A percentile compares a stretch with the other conserved stretches of the same genome.
phyloP scores from a whole-genome alignment of 805 yeast genomes.

The Brettanomyces custersianus region DNA sequence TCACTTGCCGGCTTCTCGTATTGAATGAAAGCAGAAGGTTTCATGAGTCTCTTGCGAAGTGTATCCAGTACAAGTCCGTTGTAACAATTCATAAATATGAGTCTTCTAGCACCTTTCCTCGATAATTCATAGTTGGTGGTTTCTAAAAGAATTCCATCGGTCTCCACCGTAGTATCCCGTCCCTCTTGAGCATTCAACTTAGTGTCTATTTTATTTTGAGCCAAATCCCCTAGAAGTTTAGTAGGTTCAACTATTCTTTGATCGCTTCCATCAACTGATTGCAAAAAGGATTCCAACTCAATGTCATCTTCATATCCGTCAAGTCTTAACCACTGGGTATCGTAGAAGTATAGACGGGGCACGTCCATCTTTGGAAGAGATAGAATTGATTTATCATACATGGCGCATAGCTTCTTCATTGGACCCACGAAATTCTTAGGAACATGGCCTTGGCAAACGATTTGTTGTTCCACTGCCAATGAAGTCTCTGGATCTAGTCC shows the following conservation, averaged over 20 bases:
- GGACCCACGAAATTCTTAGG: constrained; percentile 31
- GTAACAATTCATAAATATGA: constrained; percentile 14
- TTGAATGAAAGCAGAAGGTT: constrained; percentile 18
- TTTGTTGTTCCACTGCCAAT: constrained; percentile 48
- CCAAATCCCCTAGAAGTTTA: constrained; percentile 2
- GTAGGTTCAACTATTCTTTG: not conserved
- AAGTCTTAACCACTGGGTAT: constrained; percentile 56
- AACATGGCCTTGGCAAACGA: constrained; percentile 53
- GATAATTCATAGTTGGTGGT: constrained; percentile 4
- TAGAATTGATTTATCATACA: constrained; percentile 31
- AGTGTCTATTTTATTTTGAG: not conserved
- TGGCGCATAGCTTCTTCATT: constrained; percentile 35
- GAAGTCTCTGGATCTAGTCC: constrained; percentile 32
- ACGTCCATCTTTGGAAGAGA: constrained; percentile 37
- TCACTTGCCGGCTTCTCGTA: constrained; percentile 1
- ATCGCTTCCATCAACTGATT: not conserved
- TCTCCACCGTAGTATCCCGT: not conserved
- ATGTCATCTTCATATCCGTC: constrained; percentile 11
- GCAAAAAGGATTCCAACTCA: constrained; percentile 7
- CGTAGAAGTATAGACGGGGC: constrained; percentile 51
- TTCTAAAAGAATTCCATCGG: not conserved
- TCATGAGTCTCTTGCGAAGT: constrained; percentile 23
- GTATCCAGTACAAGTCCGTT: constrained; percentile 25
- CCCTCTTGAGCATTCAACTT: not conserved
- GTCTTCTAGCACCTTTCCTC: constrained; percentile 8